phyloP scores from a whole-genome alignment of 352 stramenopile genomes.

The Vaucheria bursata region DNA sequence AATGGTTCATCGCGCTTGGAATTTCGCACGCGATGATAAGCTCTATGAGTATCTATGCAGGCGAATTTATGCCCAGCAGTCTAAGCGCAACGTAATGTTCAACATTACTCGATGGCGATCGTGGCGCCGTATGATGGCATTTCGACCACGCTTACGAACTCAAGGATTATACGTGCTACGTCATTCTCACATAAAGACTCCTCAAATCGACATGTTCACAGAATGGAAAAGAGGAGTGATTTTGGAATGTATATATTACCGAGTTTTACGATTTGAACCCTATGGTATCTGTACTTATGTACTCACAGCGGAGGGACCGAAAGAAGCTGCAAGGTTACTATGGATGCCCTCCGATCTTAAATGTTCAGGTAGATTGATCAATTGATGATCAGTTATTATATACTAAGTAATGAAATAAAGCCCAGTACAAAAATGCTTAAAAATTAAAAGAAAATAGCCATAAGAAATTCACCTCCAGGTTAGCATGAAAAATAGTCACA shows the following conservation, averaged over 20 bases:
- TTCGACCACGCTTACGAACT: neutral
- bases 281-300: neutral
- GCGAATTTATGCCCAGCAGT: neutral
- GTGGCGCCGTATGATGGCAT: constrained; percentile 3
- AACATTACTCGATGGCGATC: constrained; percentile 5
- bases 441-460: too few species aligned
- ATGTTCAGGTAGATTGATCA: too few species aligned
- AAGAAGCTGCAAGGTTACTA: neutral
- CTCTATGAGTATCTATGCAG: neutral
- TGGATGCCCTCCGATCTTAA: neutral
- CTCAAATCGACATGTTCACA: constrained; percentile 15
- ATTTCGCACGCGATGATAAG: neutral
- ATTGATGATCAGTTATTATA: too few species aligned
- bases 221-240: neutral
- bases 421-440: too few species aligned
- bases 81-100: neutral
- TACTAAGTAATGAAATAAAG: too few species aligned
- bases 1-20: neutral
- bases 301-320: neutral
- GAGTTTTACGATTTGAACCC: neutral
- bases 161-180: constrained; percentile 8
- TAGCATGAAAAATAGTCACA: too few species aligned
- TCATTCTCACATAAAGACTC: neutral
- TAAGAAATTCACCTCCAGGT: too few species aligned
- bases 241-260: neutral